Percentiles rank a stretch among this genome's conserved stretches.
phyloP scores from a whole-genome alignment of 2,329 filamentous ascomycete species.

The Phyllosticta paracitricarpa region DNA sequence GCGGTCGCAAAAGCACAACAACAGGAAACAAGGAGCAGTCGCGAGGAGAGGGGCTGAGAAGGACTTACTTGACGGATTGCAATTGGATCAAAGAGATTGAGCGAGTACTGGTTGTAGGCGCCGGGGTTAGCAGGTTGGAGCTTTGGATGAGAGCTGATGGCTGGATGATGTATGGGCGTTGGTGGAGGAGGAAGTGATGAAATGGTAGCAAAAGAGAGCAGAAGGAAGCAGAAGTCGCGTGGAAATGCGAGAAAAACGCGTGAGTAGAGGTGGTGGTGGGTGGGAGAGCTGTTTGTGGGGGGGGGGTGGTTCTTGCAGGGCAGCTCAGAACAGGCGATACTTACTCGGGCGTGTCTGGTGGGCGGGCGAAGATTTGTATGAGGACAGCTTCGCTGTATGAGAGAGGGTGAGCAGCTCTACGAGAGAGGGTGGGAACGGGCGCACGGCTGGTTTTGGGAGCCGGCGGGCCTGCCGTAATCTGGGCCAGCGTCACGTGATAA shows the following conservation, averaged over 20 bases:
- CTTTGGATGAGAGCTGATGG: neutral
- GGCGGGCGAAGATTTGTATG: conserved; percentile 6
- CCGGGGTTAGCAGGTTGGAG: neutral
- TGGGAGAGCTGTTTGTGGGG: neutral
- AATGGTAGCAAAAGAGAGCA: conserved; percentile 13
- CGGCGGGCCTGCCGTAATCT: neutral
- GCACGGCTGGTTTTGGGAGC: neutral
- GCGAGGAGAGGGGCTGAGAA: neutral
- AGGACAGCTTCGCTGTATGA: conserved; percentile 1
- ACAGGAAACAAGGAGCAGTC: conserved; percentile 1
- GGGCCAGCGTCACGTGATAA: neutral
- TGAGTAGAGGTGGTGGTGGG: conserved; percentile 20
- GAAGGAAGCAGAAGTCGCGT: conserved; percentile 14
- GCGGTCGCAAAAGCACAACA: conserved; percentile 10
- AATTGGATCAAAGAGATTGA: conserved; percentile 8
- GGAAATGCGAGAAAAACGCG: conserved; percentile 13
- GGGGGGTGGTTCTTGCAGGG: conserved; percentile 13
- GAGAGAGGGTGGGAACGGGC: neutral
- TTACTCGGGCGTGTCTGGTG: conserved; percentile 7
- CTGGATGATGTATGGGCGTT: neutral
- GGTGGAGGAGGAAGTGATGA: conserved; percentile 20
- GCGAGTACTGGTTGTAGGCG: neutral
- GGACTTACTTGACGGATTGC: conserved; percentile 17
- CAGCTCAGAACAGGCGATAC: conserved; percentile 7
- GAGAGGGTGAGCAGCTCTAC: conserved; percentile 1